These are phyloP conservation scores for Mycena sanguinolenta DNA, from an alignment of 768 basidiomycete genomes.

Conservation along the genomic window DNA sequence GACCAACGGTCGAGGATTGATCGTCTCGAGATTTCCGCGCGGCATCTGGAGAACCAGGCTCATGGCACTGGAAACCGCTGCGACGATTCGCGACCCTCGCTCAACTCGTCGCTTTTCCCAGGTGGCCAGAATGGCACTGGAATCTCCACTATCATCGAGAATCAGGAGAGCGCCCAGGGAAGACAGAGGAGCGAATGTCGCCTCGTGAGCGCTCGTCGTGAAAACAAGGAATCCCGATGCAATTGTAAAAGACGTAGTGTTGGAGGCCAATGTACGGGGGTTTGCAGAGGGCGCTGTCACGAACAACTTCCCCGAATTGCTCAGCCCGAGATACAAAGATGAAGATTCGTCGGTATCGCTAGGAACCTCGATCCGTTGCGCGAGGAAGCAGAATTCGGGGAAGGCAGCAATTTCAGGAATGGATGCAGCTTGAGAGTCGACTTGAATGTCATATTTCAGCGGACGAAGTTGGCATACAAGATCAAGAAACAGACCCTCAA, in stretches of 20 bases:
- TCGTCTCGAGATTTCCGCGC: slow-evolving; percentile 94
- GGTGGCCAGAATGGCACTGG: slow-evolving; percentile 41
- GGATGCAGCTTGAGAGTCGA: slow-evolving; percentile 7
- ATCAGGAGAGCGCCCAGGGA: slow-evolving; percentile 43
- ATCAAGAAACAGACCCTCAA: slow-evolving; percentile 52
- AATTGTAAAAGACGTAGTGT: slow-evolving; percentile 79
- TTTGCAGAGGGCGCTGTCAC: slow-evolving; percentile 51
- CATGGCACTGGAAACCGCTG: slow-evolving; percentile 90
- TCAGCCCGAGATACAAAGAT: slow-evolving; percentile 71
- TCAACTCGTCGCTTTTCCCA: slow-evolving; percentile 89
- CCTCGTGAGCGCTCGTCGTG: slow-evolving; percentile 87
- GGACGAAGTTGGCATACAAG: slow-evolving; percentile 2
- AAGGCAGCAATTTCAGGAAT: slow-evolving; percentile 52
- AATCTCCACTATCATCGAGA: slow-evolving; percentile 43
- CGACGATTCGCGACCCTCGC: slow-evolving; percentile 90
- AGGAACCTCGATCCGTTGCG: slow-evolving; percentile 47
- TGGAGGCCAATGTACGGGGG: slow-evolving; percentile 57
- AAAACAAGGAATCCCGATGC: slow-evolving; percentile 86
- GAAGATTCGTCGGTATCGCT: slow-evolving; percentile 29
- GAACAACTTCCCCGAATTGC: slow-evolving; percentile 75
- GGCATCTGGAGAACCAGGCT: slow-evolving; percentile 97
- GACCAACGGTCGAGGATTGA: slow-evolving; percentile 93
- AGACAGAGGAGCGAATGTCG: slow-evolving; percentile 75
- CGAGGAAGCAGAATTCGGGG: slow-evolving; percentile 71
- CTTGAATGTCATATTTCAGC: slow-evolving; percentile 40